phyloP scores from a whole-genome alignment of 257 asterid species.

The Fraxinus quadrangulata region DNA sequence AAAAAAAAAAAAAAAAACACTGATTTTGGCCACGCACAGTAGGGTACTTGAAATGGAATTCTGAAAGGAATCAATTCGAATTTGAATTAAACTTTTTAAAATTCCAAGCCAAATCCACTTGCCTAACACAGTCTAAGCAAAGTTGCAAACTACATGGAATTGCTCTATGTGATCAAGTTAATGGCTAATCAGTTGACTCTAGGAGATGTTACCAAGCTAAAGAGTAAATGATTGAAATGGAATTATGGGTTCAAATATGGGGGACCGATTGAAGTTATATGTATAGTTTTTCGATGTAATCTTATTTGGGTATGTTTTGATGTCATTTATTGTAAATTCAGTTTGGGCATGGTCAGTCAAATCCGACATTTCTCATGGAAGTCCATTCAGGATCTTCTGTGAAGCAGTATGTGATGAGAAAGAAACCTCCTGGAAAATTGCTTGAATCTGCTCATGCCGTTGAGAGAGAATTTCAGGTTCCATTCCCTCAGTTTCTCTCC shows the following conservation, averaged over 20 bases:
- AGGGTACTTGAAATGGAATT: background rate
- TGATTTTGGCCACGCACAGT: background rate
- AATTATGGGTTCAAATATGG: background rate
- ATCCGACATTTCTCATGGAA: slow-evolving; percentile 89
- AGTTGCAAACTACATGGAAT: background rate
- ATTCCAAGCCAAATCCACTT: background rate
- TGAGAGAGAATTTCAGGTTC: slow-evolving; percentile 93
- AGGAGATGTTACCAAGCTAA: background rate
- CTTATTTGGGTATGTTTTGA: slow-evolving; percentile 7
- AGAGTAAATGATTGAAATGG: background rate
- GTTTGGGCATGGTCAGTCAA: slow-evolving; percentile 98
- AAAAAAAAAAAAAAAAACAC: background rate
- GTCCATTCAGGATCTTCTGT: slow-evolving; percentile 54
- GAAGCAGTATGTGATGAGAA: slow-evolving; percentile 79
- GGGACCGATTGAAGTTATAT: background rate
- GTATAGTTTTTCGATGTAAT: background rate
- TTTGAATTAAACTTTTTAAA: background rate
- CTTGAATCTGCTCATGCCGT: slow-evolving; percentile 94
- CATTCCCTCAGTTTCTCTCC: slow-evolving; percentile 4
- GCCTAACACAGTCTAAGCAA: background rate
- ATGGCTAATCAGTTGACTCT: background rate
- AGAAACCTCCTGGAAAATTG: slow-evolving; percentile 84
- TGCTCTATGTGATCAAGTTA: background rate
- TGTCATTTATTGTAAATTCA: slow-evolving; percentile 32
- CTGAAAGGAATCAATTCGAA: background rate